Evolutionary conservation across 176 grass and related monocot species (phyloP).

Genomic region (Saccharum officinarum): DNA sequence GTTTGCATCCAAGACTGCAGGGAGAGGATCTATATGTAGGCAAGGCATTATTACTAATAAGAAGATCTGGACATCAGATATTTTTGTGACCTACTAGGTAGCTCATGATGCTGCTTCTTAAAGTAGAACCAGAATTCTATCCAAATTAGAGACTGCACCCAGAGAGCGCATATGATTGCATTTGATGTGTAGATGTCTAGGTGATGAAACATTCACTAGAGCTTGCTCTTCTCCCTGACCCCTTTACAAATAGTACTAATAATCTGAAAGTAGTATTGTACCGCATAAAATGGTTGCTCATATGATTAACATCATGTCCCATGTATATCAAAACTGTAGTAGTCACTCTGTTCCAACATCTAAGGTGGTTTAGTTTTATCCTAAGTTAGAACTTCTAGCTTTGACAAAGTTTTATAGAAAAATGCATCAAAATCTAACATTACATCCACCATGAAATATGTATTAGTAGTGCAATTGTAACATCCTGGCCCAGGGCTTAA

Average conservation of each 20-base stretch:
- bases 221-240: background rate
- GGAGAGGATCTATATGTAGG: conserved; percentile 27
- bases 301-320: background rate
- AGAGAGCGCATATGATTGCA: background rate
- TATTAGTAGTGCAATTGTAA: too few relatives aligned
- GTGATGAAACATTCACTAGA: background rate
- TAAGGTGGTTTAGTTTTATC: background rate
- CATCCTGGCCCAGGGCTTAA: too few relatives aligned
- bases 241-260: background rate
- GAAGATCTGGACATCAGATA: conserved; percentile 15
- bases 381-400: background rate
- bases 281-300: background rate
- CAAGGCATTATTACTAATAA: background rate
- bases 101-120: conserved; percentile 8
- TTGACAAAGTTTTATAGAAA: background rate
- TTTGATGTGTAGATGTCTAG: background rate
- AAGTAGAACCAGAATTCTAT: conserved; percentile 14
- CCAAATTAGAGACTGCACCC: conserved; percentile 6
- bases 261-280: background rate
- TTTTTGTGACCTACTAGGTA: background rate
- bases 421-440: background rate
- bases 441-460: background rate
- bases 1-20: conserved; percentile 37
- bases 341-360: background rate
- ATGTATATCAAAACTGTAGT: background rate